Percentiles rank a stretch among this genome's conserved stretches.
Conservation (phyloP, 306 rosid genomes). For the Luffa acutangula region DNA sequence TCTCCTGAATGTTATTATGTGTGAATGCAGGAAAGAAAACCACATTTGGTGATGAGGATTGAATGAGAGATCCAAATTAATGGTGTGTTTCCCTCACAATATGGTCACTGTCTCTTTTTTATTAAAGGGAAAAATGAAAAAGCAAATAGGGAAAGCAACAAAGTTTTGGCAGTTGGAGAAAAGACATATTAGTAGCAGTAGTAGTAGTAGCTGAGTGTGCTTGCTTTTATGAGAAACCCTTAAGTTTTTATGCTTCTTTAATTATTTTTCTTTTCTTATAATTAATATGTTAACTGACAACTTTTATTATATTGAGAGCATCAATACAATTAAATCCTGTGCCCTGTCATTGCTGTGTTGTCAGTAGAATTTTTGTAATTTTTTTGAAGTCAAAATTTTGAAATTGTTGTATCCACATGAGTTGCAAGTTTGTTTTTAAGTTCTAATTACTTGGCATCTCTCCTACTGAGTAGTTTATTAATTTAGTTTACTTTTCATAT, state of each 20-base stretch:
- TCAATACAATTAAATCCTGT: background rate
- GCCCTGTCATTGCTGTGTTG: background rate
- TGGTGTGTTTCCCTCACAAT: background rate
- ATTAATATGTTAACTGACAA: background rate
- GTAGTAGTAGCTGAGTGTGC: background rate
- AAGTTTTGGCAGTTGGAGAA: conserved; percentile 3
- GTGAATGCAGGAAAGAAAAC: conserved; percentile 7
- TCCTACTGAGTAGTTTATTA: too few relatives aligned
- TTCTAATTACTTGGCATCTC: too few relatives aligned
- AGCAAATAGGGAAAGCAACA: background rate
- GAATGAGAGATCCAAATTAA: background rate
- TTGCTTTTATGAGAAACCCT: background rate
- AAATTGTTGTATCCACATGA: too few relatives aligned
- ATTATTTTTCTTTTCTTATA: background rate
- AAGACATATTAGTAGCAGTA: background rate
- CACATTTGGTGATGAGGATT: background rate
- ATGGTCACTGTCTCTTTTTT: background rate
- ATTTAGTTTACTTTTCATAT: too few relatives aligned
- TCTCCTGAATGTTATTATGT: background rate
- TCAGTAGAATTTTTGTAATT: too few relatives aligned
- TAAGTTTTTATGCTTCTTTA: background rate
- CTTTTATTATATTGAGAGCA: background rate
- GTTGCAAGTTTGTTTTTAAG: too few relatives aligned
- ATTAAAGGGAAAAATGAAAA: background rate
- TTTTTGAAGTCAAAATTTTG: too few relatives aligned